Base-by-base conservation (phyloP, 139 green algal genomes). In the Tetradesmus obliquus region DNA sequence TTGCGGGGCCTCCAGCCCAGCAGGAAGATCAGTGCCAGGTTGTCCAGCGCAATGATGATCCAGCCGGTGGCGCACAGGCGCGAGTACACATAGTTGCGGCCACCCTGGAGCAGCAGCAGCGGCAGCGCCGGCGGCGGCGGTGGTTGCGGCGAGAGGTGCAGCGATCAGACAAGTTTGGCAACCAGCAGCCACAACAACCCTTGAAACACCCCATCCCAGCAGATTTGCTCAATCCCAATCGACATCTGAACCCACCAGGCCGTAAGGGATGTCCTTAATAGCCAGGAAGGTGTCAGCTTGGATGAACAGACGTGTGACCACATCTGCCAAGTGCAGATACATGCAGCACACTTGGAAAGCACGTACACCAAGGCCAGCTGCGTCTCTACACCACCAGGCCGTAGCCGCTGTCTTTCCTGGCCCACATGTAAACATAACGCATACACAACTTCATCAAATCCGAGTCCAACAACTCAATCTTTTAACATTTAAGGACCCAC, bases 1-100 rank as follows among this genome's bases (percentile, higher is more conserved):
- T 83, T 83, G 71, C 86, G 86, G 6, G 86, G 86, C 60, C 86
- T 71, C 86, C 86, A 90, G 71, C 86, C 86, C 51, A 90, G 71
- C 69, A 83, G 53, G 71, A 90, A 90, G 71, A 90, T 90, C 8
- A 90, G 51, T 0, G 20, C 86, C 8, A 90, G 86, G 71, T 90
- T 90, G 71, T 71, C 86, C 24, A 83, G 4, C 17, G 71, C 9
- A 2, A 22, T 74, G 53, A 90, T 6, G 53, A 90, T 72, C 86
- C 86, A 90, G 19, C 86, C 86, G 45, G 55, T 71, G 8, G 86
- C 51, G 9, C 71, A 72, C 53, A 90, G 85, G 20, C 85, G 85
- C 2, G 85, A 74, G 9, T 19, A 89, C 12, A 20, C 85, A 0
- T 66, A 89, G 58, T 53, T 72, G 2, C 51, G 51, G 19, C 66